A percentile compares a stretch with the other conserved stretches of the same genome.
phyloP scores from a whole-genome alignment of 2,329 filamentous ascomycete genomes.

The Colletotrichum sojae region DNA sequence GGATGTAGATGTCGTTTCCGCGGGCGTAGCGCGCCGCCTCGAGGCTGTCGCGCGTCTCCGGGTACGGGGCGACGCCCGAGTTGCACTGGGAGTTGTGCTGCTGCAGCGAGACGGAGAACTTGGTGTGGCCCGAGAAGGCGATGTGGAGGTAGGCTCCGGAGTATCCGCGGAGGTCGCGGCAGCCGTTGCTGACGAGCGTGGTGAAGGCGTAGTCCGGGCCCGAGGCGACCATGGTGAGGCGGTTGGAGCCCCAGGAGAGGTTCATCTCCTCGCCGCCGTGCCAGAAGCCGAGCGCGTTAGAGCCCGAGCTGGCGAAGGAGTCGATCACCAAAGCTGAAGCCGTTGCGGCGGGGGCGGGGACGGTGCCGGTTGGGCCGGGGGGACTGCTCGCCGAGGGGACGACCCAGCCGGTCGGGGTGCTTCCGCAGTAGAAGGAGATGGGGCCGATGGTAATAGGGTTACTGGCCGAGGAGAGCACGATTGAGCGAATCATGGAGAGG shows the following conservation, averaged over 20 bases:
- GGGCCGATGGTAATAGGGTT: constrained; percentile 67
- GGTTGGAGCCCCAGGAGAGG: constrained; percentile 64
- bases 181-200: constrained; percentile 62
- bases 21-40: constrained; percentile 72
- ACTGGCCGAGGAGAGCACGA: constrained; percentile 65
- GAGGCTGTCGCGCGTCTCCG: constrained; percentile 77
- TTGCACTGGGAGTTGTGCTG: constrained; percentile 76
- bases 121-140: constrained; percentile 71
- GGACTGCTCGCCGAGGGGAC: constrained; percentile 57
- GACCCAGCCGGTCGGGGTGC: constrained; percentile 63
- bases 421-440: constrained; percentile 71
- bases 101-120: constrained; percentile 75
- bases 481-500: constrained; percentile 63
- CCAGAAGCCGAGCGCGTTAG: constrained; percentile 75
- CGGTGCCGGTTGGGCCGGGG: constrained; percentile 60
- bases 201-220: constrained; percentile 70
- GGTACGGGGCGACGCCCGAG: constrained; percentile 68
- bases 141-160: constrained; percentile 75
- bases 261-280: constrained; percentile 76
- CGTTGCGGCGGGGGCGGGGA: constrained; percentile 64
- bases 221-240: constrained; percentile 59
- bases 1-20: constrained; percentile 74
- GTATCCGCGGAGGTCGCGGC: constrained; percentile 68
- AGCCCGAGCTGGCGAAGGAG: constrained; percentile 65
- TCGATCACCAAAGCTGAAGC: constrained; percentile 71